Evolutionary conservation across 129 eudicot genomes (phyloP).

Genomic region (Escallonia herrerae): DNA sequence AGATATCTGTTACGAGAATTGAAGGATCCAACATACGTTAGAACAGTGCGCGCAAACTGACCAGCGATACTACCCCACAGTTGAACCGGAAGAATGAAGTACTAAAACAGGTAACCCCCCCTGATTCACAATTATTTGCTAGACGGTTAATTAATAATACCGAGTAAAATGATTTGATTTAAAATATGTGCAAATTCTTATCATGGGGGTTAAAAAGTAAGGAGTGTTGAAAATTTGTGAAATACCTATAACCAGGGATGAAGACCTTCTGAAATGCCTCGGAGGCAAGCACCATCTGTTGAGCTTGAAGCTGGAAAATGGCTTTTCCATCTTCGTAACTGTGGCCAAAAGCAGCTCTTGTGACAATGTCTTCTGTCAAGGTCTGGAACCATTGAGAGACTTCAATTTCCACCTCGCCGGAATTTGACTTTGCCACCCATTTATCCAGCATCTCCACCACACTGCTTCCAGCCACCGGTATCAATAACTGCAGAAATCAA

Average conservation of each 20-base stretch:
- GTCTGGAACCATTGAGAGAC: conserved; percentile 66
- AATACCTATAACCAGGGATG: conserved; percentile 78
- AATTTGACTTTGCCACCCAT: conserved; percentile 50
- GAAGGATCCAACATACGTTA: no score
- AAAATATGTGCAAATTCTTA: no score
- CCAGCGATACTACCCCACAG: no score
- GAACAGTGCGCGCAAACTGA: no score
- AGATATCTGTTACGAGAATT: conserved; percentile 37
- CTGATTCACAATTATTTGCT: no score
- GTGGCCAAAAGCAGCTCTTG: conserved; percentile 60
- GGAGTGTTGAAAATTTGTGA: no score
- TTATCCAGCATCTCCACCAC: conserved; percentile 57
- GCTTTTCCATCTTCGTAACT: conserved; percentile 76
- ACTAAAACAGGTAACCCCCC: no score
- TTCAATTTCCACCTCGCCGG: conserved; percentile 57
- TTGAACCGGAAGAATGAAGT: no score
- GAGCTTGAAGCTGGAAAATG: conserved; percentile 65
- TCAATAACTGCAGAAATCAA: conserved; percentile 42
- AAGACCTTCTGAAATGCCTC: conserved; percentile 68
- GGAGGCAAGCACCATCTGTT: conserved; percentile 65
- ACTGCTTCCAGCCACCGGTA: conserved; percentile 47
- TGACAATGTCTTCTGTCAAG: conserved; percentile 62
- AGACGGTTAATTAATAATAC: no score
- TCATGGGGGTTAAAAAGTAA: no score
- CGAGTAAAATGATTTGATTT: no score